Evolutionary conservation across 345 rosid genomes (phyloP), one percentile per base, ranked within the genome.

Genomic region (Eutrema heterophyllum): DNA sequence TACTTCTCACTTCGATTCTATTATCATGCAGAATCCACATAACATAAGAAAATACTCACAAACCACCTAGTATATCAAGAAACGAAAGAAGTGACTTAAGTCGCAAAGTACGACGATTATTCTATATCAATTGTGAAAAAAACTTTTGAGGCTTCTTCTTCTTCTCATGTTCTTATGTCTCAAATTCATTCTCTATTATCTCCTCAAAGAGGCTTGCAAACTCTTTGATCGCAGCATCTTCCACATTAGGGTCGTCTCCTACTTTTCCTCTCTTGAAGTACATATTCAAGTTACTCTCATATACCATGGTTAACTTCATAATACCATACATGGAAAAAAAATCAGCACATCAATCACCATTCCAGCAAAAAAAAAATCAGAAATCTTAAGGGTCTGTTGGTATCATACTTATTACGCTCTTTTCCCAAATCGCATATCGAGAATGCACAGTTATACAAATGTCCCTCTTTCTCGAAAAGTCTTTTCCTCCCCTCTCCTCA

Each of bases 101-200:
- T 6, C 4, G 11, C 10, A 44, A 30, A 9, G 69, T 40, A 64
- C 43, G 15, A 3, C 0, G 4, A 6, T 53, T 11, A n/a, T 78
- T 89, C 95, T 93, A 89, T 94, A 81, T 88, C 97, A 68, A 88
- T 44, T 0, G 93, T 18, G 97, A 51, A 76, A 85, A 85, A 29
- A 86, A 88, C 54, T 84, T 81, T 8, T 81, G 69, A 7, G 81
- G 82, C 72, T 86, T 89, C 79, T 93, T 93, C 56, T 82, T 87
- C 80, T 87, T 87, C 67, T 90, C 89, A 70, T 85, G 83, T 63
- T 93, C 98, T 92, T 92, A 90, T 3, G 89, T 89, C 79, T 81
- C 88, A 15, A 93, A 93, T 46, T 89, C 89, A 54, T 93, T 90
- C 9, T 92, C 89, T 7, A 92, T 87, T n/a, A 85, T 51, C 48